These are phyloP conservation scores for Bombardia bombarda DNA, from an alignment of 495 filamentous ascomycete species.

Conservation along the genomic window DNA sequence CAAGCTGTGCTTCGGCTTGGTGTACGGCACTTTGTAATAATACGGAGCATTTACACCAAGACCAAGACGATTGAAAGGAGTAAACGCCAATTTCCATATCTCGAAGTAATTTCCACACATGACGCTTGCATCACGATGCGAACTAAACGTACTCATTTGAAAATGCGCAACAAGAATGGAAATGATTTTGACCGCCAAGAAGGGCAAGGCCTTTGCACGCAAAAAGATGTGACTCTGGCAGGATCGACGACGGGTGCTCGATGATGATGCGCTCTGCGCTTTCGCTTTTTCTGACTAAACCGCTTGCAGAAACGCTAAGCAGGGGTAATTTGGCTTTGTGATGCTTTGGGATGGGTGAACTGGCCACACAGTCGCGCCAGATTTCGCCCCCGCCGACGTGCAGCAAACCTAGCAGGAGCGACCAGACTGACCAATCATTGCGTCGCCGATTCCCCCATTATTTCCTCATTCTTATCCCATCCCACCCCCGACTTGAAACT, in stretches of 20 bases:
- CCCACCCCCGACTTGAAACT: conserved; percentile 21
- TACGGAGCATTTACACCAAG: too few relatives aligned
- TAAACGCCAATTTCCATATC: too few relatives aligned
- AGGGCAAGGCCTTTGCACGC: too few relatives aligned
- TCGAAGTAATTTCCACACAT: too few relatives aligned
- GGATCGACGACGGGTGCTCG: conserved; percentile 13
- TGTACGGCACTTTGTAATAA: too few relatives aligned
- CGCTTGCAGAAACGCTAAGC: conserved; percentile 15
- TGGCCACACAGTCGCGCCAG: conserved; percentile 18
- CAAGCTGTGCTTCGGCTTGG: too few relatives aligned
- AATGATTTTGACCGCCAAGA: too few relatives aligned
- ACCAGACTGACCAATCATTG: conserved; percentile 19
- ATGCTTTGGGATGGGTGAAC: conserved; percentile 14
- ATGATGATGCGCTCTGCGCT: conserved; percentile 16
- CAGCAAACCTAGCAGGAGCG: conserved; percentile 3
- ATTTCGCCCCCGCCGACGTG: conserved; percentile 20
- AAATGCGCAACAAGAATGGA: too few relatives aligned
- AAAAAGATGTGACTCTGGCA: too few relatives aligned
- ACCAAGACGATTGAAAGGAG: too few relatives aligned
- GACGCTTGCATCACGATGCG: too few relatives aligned
- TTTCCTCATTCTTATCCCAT: conserved; percentile 7
- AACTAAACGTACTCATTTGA: too few relatives aligned
- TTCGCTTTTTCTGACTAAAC: conserved; percentile 13
- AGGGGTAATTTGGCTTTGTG: conserved; percentile 20
- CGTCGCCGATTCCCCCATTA: conserved; percentile 9